Conservation (phyloP, 495 filamentous ascomycete species). For the Aspergillus bridgeri region DNA sequence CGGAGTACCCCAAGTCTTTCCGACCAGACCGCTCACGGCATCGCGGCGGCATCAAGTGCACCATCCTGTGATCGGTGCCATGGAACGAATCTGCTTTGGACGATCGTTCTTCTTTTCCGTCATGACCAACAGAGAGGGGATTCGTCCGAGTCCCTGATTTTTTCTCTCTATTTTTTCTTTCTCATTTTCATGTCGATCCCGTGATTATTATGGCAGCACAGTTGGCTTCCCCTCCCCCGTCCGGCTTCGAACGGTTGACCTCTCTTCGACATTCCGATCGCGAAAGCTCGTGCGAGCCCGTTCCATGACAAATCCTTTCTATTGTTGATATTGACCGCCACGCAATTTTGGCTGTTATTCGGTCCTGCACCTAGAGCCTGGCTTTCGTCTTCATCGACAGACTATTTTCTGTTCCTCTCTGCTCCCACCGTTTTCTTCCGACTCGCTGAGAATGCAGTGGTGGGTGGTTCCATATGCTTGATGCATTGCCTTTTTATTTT, state of each 20-base stretch:
- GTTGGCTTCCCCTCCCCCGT: neutral
- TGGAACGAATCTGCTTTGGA: conserved; percentile 2
- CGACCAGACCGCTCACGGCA: conserved; percentile 41
- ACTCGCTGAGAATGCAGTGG: conserved; percentile 15
- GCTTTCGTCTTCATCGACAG: neutral
- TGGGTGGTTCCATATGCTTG: conserved; percentile 21
- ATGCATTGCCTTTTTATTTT: conserved; percentile 18
- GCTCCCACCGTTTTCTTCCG: conserved; percentile 1
- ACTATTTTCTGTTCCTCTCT: neutral
- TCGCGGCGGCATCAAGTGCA: conserved; percentile 39
- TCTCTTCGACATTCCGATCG: conserved; percentile 3
- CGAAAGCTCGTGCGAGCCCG: conserved; percentile 17
- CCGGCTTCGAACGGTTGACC: neutral
- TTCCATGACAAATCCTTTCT: conserved; percentile 16
- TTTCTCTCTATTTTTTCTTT: neutral
- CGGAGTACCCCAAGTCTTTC: conserved; percentile 43
- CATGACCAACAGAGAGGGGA: neutral
- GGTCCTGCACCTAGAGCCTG: conserved; percentile 9
- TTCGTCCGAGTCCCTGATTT: neutral
- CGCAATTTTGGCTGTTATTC: conserved; percentile 9
- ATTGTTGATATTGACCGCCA: conserved; percentile 24
- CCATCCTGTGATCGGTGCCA: conserved; percentile 37
- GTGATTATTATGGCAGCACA: neutral
- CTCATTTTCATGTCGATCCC: neutral
- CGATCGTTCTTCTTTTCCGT: no score